Evolutionary conservation across 495 filamentous ascomycete species (phyloP), one percentile per base, ranked within the genome.

Genomic region (Halenospora varia): DNA sequence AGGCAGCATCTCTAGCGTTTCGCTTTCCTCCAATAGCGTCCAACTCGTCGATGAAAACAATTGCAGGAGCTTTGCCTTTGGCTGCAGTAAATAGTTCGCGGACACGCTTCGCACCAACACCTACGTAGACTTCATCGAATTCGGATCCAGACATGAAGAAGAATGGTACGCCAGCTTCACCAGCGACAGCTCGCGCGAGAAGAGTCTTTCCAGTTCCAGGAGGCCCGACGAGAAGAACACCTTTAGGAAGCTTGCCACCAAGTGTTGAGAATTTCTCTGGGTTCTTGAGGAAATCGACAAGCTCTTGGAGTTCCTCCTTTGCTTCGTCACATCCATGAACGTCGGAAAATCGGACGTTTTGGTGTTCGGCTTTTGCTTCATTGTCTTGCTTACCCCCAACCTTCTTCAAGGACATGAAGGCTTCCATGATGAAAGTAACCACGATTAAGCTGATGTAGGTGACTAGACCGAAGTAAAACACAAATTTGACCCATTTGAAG

Each of bases 141-240:
- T 98, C 95, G 55, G 88, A 92, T 24, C 94, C 94, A 62, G 95
- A 97, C 93, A 98, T 97, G 80, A 94, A 97, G 81, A 97, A 98
- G 81, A 97, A 97, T 0, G 94, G 94, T 19, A 97, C 95, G 56
- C 94, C 94, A 44, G 94, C 91, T 76, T 98, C 94, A 24, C 94
- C 94, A 53, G 94, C 94, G 51, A 98, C 94, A 10, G 94, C 94
- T 62, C 95, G 88, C 56, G 94, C 94, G 55, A 98, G 82, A 41
- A 98, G 81, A n/a, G 94, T 98, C 73, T 98, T 98, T 73, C 94
- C 94, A 51, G 94, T 98, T 73, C 94, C 94, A 26, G 94, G 94
- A 66, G 94, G 94, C 8, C 94, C 94, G 66, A 96, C 90, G 42
- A 98, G 81, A 44, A 98, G 79, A 63, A 97, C 90, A 78, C 94